Evolutionary conservation across 805 yeast genomes (phyloP).

Genomic region (Ogataea methanolica): DNA sequence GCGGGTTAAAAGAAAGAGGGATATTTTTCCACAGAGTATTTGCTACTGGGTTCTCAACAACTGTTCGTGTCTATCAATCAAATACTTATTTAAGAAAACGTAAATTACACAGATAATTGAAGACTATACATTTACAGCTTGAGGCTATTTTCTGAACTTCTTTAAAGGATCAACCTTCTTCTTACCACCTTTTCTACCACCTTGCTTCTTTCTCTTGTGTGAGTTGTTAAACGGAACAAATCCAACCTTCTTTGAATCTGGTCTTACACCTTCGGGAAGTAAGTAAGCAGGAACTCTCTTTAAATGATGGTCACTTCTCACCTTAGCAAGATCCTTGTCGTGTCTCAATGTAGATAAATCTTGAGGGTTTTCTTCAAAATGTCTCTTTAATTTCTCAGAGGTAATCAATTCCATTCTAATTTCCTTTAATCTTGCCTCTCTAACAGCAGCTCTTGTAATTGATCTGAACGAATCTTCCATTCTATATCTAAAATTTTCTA

Average conservation of each 20-base stretch:
- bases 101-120: too few relatives aligned
- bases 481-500: slow-evolving; percentile 94
- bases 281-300: slow-evolving; percentile 91
- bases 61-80: too few relatives aligned
- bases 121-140: too few relatives aligned
- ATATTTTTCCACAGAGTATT: too few relatives aligned
- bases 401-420: slow-evolving; percentile 80
- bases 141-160: slow-evolving; percentile 28
- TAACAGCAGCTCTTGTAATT: slow-evolving; percentile 79
- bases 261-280: slow-evolving; percentile 73
- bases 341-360: slow-evolving; percentile 87
- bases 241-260: slow-evolving; percentile 51
- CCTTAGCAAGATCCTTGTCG: slow-evolving; percentile 81
- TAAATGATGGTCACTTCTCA: slow-evolving; percentile 78
- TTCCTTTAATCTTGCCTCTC: slow-evolving; percentile 92
- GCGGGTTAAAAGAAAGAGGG: too few relatives aligned
- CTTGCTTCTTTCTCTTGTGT: slow-evolving; percentile 32
- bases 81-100: too few relatives aligned
- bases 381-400: slow-evolving; percentile 86
- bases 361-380: slow-evolving; percentile 95
- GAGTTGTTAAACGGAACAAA: slow-evolving; percentile 69
- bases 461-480: slow-evolving; percentile 97
- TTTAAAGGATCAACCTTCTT: slow-evolving; percentile 53
- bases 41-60: too few relatives aligned
- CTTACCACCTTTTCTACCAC: slow-evolving; percentile 25